These are phyloP conservation scores for Sporothrix sp. DNA, from an alignment of 2,329 filamentous ascomycete genomes.

Conservation along the genomic window DNA sequence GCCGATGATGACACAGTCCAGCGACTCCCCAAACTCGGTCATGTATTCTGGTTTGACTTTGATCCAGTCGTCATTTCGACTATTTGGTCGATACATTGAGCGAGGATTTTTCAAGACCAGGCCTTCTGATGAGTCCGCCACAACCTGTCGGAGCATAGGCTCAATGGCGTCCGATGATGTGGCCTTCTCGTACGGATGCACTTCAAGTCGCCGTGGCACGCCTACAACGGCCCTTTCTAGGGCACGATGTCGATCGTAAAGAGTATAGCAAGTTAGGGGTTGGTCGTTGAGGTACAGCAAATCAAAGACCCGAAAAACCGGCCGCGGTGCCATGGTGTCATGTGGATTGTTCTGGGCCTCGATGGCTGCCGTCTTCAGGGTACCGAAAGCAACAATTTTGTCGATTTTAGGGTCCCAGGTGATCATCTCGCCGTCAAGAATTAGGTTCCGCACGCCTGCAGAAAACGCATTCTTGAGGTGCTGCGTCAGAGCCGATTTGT, in stretches of 20 bases:
- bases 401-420: slow-evolving; percentile 87
- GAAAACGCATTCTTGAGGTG: slow-evolving; percentile 71
- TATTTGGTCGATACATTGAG: slow-evolving; percentile 77
- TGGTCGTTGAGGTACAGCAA: slow-evolving; percentile 80
- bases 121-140: slow-evolving; percentile 81
- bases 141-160: slow-evolving; percentile 65
- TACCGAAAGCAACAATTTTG: slow-evolving; percentile 81
- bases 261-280: slow-evolving; percentile 68
- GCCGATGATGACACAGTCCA: slow-evolving; percentile 83
- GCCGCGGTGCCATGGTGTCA: slow-evolving; percentile 54
- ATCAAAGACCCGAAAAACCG: slow-evolving; percentile 81
- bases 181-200: slow-evolving; percentile 63
- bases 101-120: slow-evolving; percentile 88
- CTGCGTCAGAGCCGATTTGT: slow-evolving; percentile 67
- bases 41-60: slow-evolving; percentile 99
- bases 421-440: slow-evolving; percentile 97
- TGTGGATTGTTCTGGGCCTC: slow-evolving; percentile 67
- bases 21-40: slow-evolving; percentile 85
- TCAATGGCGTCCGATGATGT: slow-evolving; percentile 65
- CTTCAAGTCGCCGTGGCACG: slow-evolving; percentile 68
- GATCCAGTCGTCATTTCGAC: slow-evolving; percentile 91
- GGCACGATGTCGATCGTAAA: slow-evolving; percentile 69
- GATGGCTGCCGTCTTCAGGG: slow-evolving; percentile 81
- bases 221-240: slow-evolving; percentile 61
- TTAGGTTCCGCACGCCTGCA: slow-evolving; percentile 69